phyloP scores from a whole-genome alignment of 129 eudicot species.

The Centella asiatica region DNA sequence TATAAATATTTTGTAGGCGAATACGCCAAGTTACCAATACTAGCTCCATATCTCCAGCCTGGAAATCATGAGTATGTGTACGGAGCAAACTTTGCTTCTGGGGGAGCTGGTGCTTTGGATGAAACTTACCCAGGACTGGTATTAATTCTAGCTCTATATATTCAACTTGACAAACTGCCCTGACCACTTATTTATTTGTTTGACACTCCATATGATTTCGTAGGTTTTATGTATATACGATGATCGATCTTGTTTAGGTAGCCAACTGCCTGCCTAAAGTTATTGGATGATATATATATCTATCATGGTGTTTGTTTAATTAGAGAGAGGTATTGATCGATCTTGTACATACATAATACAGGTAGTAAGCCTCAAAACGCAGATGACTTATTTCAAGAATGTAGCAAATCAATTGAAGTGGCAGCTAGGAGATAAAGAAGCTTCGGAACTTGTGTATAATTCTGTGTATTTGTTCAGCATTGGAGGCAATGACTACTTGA shows the following conservation, averaged over 20 bases:
- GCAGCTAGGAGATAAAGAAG: slow-evolving; percentile 23
- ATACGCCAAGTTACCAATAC: slow-evolving; percentile 31
- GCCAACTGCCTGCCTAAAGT: background rate
- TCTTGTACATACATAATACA: background rate
- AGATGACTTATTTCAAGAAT: slow-evolving; percentile 26
- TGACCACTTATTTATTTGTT: no score
- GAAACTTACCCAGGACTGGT: slow-evolving; percentile 46
- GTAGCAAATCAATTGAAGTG: slow-evolving; percentile 27
- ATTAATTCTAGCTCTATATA: no score
- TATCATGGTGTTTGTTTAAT: no score
- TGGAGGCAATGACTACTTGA: slow-evolving; percentile 47
- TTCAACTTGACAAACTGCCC: no score
- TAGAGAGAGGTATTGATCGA: no score
- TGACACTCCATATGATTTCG: no score
- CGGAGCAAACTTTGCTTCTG: slow-evolving; percentile 62
- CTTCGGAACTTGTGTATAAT: slow-evolving; percentile 24
- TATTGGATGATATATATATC: background rate
- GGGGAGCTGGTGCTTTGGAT: slow-evolving; percentile 44
- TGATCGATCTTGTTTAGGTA: no score
- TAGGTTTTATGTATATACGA: background rate
- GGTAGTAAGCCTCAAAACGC: slow-evolving; percentile 22
- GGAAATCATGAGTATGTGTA: slow-evolving; percentile 18
- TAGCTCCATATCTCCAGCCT: slow-evolving; percentile 41
- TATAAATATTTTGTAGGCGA: no score
- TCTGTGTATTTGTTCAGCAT: slow-evolving; percentile 57